Evolutionary conservation across 2,329 filamentous ascomycete species (phyloP), one percentile per base, ranked within the genome.

Genomic region (Epichloe coenophiala): DNA sequence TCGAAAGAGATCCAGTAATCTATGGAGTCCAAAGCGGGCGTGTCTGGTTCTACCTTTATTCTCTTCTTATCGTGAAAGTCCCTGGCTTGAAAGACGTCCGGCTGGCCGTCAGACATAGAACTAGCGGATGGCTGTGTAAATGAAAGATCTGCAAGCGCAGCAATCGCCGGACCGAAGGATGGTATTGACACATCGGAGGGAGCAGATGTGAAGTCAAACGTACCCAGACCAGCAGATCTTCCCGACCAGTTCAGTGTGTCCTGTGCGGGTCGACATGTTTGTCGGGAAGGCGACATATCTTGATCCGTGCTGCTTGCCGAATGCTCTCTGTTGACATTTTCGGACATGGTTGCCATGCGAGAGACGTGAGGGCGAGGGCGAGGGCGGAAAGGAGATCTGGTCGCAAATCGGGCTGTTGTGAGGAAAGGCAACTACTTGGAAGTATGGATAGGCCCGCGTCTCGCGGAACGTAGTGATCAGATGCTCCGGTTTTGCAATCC

Each of bases 1-100:
- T 76, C 73, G 52, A 76, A 75, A 49, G 72, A 68, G 3, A 76
- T 70, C 73, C 73, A 76, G 53, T 76, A 75, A 55, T 76, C 73
- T 6, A 74, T 66, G 6, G 72, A 75, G 53, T 77, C 73, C 31
- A 76, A 64, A 0, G 71, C 68, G 0, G 65, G 65, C 2, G 68
- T 58, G 15, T 71, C 69, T 23, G 71, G 64, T 45, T 66, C 64
- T 11, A 74, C 61, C 53, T 71, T 73, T 23, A 71, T 69, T 23
- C 74, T 68, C 59, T 77, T 77, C 53, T 68, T 65, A 27, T 74
- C 71, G 53, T 72, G 73, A 2, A 42, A 27, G 50, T 67, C 63
- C 47, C 58, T 58, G 44, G 61, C 64, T 31, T 61, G 64, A 11
- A 54, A 52, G 4, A 48, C 47, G 17, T 61, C 50, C 51, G 61